A percentile compares a stretch with the other conserved stretches of the same genome.
These are phyloP conservation scores for Pichia sp. DNA, from an alignment of 1,139 yeast species.

Conservation along the genomic window DNA sequence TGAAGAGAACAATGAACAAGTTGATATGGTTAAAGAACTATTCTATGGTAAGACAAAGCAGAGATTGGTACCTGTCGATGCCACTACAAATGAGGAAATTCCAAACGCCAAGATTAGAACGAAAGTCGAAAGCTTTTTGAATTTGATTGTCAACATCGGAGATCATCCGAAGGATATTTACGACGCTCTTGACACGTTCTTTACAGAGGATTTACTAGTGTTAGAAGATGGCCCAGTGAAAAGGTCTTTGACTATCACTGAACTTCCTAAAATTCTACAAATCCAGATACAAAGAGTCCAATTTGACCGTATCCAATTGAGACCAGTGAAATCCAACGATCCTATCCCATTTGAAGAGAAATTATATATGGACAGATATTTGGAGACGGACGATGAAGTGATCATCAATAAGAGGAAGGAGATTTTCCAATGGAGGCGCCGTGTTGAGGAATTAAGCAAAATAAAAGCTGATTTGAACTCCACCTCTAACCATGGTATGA, in stretches of 20 bases:
- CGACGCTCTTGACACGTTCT: slow-evolving; percentile 82
- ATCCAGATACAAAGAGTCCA: slow-evolving; percentile 91
- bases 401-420: slow-evolving; percentile 49
- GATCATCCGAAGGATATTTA: slow-evolving; percentile 85
- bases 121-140: slow-evolving; percentile 70
- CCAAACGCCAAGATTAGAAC: slow-evolving; percentile 34
- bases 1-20: slow-evolving; percentile 74
- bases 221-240: slow-evolving; percentile 70
- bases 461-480: slow-evolving; percentile 37
- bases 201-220: slow-evolving; percentile 65
- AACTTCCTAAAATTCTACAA: slow-evolving; percentile 77
- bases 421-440: slow-evolving; percentile 57
- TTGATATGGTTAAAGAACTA: slow-evolving; percentile 67
- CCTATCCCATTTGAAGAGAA: slow-evolving; percentile 75
- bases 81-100: slow-evolving; percentile 26
- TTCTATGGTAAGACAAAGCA: slow-evolving; percentile 74
- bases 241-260: slow-evolving; percentile 61
- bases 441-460: slow-evolving; percentile 38
- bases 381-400: slow-evolving; percentile 61
- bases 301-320: slow-evolving; percentile 65
- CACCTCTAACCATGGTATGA: slow-evolving; percentile 39
- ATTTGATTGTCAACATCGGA: slow-evolving; percentile 75
- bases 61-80: slow-evolving; percentile 37
- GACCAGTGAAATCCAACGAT: slow-evolving; percentile 76
- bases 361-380: slow-evolving; percentile 79